Percentiles rank a stretch among this genome's conserved stretches.
Evolutionary conservation across 1,139 yeast species (phyloP).

Genomic region (Scheffersomyces titani): DNA sequence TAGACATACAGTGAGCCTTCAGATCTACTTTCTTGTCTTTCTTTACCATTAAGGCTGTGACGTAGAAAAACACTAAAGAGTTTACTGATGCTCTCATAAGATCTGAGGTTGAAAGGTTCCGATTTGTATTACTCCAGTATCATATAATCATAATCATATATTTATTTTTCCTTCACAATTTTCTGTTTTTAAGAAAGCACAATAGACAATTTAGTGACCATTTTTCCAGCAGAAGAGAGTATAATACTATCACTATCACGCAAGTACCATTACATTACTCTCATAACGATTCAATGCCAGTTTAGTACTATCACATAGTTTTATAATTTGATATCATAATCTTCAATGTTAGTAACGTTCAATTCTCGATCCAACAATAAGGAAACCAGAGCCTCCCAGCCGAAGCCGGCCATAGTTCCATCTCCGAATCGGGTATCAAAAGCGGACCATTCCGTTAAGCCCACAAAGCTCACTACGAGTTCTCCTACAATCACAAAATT

Average conservation of each 20-base stretch:
- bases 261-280: background rate
- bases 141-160: background rate
- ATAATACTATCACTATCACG: background rate
- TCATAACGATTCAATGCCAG: background rate
- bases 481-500: background rate
- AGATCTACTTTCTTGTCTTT: background rate
- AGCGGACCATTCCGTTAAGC: background rate
- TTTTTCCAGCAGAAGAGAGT: background rate
- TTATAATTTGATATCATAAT: too few relatives aligned
- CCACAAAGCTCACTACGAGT: background rate
- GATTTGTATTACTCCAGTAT: background rate
- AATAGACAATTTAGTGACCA: background rate
- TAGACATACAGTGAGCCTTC: background rate
- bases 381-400: background rate
- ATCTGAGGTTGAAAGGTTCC: background rate
- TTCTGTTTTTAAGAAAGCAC: too few relatives aligned
- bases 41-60: background rate
- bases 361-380: constrained; percentile 5
- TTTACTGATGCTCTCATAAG: background rate
- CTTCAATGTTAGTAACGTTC: constrained; percentile 11
- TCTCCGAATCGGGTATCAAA: background rate
- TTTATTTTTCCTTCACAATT: too few relatives aligned
- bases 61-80: background rate
- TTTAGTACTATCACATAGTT: background rate
- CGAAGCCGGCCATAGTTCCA: background rate